These are phyloP conservation scores for Clavariopsis aquatica DNA, from an alignment of 495 filamentous ascomycete species.

Conservation along the genomic window DNA sequence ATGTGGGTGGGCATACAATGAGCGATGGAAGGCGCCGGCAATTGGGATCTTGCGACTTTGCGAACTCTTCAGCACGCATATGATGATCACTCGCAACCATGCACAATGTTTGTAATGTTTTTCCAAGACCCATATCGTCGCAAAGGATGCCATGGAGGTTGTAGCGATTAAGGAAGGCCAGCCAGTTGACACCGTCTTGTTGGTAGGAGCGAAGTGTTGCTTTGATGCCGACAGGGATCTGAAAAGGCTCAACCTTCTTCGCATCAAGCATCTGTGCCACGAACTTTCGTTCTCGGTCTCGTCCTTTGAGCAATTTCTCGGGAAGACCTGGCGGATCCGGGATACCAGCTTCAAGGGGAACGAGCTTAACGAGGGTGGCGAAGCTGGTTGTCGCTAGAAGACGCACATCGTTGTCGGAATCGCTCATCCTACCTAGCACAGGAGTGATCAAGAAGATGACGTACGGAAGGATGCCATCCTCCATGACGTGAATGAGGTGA, in stretches of 20 bases:
- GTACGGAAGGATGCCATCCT: conserved; percentile 91
- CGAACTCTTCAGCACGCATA: conserved; percentile 84
- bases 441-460: conserved; percentile 99
- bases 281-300: conserved; percentile 91
- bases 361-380: conserved; percentile 95
- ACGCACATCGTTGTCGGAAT: conserved; percentile 92
- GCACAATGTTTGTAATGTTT: conserved; percentile 94
- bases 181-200: conserved; percentile 98
- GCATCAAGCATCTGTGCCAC: conserved; percentile 94
- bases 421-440: conserved; percentile 97
- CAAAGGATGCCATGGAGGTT: conserved; percentile 97
- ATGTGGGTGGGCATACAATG: conserved; percentile 92
- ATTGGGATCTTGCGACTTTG: conserved; percentile 73
- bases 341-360: conserved; percentile 96
- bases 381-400: conserved; percentile 96
- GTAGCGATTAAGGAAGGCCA: conserved; percentile 96
- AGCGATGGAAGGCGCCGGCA: conserved; percentile 80
- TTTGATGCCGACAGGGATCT: conserved; percentile 94
- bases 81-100: conserved; percentile 98
- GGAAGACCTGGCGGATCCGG: conserved; percentile 94
- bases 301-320: conserved; percentile 79
- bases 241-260: conserved; percentile 91
- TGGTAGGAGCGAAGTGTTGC: conserved; percentile 94
- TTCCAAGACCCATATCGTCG: conserved; percentile 98
- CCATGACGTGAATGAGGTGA: conserved; percentile 95